Evolutionary conservation across 768 basidiomycete species (phyloP).

Genomic region (Mycena chlorophos): DNA sequence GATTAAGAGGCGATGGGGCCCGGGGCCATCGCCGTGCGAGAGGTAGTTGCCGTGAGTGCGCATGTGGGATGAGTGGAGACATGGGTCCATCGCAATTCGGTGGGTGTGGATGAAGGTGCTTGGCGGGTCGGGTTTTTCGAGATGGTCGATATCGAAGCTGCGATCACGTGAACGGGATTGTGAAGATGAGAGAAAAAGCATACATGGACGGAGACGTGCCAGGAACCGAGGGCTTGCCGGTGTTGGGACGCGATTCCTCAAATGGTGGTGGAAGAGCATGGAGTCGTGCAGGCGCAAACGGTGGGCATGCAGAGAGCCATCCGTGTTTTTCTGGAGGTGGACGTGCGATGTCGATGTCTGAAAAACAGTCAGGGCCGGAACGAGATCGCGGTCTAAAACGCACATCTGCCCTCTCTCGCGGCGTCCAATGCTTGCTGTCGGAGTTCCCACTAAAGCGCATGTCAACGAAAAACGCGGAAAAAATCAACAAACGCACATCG

Average conservation of each 20-base stretch:
- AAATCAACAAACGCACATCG: constrained; percentile 20
- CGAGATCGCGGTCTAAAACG: too few species aligned
- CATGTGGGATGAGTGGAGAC: constrained; percentile 40
- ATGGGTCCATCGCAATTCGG: constrained; percentile 46
- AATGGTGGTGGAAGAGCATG: constrained; percentile 7
- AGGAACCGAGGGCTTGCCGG: constrained; percentile 1
- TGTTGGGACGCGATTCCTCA: constrained; percentile 9
- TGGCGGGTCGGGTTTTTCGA: not conserved
- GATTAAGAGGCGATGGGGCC: constrained; percentile 39
- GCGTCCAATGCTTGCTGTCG: constrained; percentile 12
- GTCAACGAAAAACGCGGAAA: not conserved
- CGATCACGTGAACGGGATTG: not conserved
- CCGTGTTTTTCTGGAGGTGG: constrained; percentile 9
- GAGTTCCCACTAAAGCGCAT: constrained; percentile 4
- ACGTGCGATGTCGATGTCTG: not conserved
- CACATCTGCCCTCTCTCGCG: constrained; percentile 8
- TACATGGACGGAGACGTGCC: not conserved
- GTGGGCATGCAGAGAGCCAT: constrained; percentile 22
- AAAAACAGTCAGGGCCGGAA: not conserved
- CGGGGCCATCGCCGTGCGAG: constrained; percentile 46
- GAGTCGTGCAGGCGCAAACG: constrained; percentile 12
- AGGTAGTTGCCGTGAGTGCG: constrained; percentile 53
- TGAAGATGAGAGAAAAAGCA: not conserved
- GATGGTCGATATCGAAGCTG: not conserved
- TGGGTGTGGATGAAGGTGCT: constrained; percentile 52